phyloP scores from a whole-genome alignment of 2,329 filamentous ascomycete species.

The Penicillium digitatum region DNA sequence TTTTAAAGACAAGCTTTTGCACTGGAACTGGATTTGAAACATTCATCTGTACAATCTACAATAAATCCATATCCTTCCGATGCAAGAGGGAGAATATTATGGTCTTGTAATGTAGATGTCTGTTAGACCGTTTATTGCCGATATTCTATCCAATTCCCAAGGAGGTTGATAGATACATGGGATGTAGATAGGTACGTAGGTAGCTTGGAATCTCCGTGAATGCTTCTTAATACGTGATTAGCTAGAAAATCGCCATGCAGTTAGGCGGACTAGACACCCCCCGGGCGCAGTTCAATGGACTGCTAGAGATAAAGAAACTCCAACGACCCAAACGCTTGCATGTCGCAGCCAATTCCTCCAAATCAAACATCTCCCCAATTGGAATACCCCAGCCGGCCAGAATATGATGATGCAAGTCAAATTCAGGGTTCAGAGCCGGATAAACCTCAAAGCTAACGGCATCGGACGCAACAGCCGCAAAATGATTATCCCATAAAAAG shows the following conservation, averaged over 20 bases:
- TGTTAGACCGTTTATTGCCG: too few relatives aligned
- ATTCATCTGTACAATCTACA: not conserved
- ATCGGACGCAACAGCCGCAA: conserved; percentile 58
- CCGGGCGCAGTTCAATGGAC: conserved; percentile 37
- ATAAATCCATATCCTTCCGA: not conserved
- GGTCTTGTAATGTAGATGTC: too few relatives aligned
- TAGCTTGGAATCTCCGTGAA: not conserved
- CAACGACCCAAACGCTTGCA: conserved; percentile 34
- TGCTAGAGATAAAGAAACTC: conserved; percentile 40
- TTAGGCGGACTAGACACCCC: conserved; percentile 44
- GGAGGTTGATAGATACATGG: not conserved
- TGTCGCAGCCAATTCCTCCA: conserved; percentile 34
- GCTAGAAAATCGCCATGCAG: conserved; percentile 43
- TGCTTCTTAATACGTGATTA: not conserved
- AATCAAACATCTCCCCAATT: conserved; percentile 42
- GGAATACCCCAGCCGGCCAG: conserved; percentile 39
- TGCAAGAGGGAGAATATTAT: too few relatives aligned
- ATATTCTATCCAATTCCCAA: too few relatives aligned
- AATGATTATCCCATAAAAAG: conserved; percentile 59
- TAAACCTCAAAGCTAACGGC: conserved; percentile 56
- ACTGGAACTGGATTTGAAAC: not conserved
- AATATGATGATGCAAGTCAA: conserved; percentile 37
- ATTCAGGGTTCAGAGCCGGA: conserved; percentile 34
- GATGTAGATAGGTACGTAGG: not conserved
- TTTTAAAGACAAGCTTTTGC: not conserved